Conservation (phyloP, 2,329 filamentous ascomycete species). For the Calonectria pteridis region DNA sequence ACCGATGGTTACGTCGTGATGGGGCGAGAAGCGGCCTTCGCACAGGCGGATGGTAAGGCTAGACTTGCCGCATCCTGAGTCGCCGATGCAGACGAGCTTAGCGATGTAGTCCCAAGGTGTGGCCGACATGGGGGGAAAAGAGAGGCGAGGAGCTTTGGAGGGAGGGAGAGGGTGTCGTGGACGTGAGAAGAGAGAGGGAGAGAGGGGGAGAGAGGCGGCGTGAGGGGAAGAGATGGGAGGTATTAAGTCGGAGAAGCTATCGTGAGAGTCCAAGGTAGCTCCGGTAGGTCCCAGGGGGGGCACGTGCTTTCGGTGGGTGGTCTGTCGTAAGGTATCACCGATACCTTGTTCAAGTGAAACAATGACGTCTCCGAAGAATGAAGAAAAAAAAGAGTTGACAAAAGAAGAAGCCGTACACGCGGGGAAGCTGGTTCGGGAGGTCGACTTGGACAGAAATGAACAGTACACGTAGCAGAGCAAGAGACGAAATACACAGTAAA, state of each 20-base stretch:
- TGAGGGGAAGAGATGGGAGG: neutral
- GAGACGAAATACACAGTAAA: conserved; percentile 6
- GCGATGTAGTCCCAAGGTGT: conserved; percentile 98
- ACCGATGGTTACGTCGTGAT: conserved; percentile 97
- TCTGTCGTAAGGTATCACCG: neutral
- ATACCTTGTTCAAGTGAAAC: conserved; percentile 2
- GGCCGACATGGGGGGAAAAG: conserved; percentile 61
- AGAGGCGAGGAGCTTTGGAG: conserved; percentile 18
- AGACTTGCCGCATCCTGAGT: conserved; percentile 96
- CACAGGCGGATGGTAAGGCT: conserved; percentile 94
- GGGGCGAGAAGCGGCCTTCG: conserved; percentile 92
- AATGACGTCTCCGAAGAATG: conserved; percentile 7
- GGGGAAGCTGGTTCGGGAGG: neutral
- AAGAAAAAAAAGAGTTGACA: neutral
- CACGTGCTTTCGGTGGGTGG: conserved; percentile 25
- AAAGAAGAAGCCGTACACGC: neutral
- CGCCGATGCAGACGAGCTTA: conserved; percentile 97
- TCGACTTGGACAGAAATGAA: neutral
- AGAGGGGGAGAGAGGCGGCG: neutral
- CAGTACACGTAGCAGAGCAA: conserved; percentile 9
- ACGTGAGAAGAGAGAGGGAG: neutral
- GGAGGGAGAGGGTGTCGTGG: neutral
- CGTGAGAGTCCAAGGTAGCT: conserved; percentile 9
- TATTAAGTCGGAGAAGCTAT: conserved; percentile 6
- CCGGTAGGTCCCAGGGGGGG: conserved; percentile 3